These are phyloP conservation scores for Austroboletus eburneus DNA, from an alignment of 768 basidiomycete species.

Conservation along the genomic window DNA sequence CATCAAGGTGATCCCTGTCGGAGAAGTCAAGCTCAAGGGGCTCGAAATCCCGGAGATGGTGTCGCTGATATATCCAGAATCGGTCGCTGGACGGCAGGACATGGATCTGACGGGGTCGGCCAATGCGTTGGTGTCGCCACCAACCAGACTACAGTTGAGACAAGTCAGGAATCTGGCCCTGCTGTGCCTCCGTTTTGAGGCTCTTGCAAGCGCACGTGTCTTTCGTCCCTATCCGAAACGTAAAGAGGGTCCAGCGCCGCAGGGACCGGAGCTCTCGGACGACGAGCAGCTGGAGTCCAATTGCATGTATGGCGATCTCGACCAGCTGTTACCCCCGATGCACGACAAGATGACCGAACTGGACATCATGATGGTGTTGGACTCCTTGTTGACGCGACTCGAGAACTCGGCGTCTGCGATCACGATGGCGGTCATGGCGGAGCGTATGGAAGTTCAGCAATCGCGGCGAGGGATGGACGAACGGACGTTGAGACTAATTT, in stretches of 20 bases:
- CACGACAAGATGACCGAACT: conserved; percentile 64
- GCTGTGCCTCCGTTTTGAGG: conserved; percentile 76
- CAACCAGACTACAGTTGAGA: conserved; percentile 55
- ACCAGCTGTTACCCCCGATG: conserved; percentile 64
- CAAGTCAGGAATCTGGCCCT: conserved; percentile 72
- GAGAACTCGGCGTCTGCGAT: conserved; percentile 59
- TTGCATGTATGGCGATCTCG: conserved; percentile 56
- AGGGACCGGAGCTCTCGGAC: conserved; percentile 13
- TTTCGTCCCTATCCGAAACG: conserved; percentile 45
- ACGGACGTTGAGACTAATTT: conserved; percentile 44
- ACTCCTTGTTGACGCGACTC: conserved; percentile 70
- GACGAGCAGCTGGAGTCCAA: conserved; percentile 27
- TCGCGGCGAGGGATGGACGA: conserved; percentile 41
- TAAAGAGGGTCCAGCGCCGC: conserved; percentile 25
- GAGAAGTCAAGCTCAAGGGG: conserved; percentile 92
- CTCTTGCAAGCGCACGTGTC: conserved; percentile 58
- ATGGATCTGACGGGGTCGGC: conserved; percentile 36
- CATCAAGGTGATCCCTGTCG: conserved; percentile 66
- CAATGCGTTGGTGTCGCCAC: conserved; percentile 5
- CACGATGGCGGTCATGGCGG: conserved; percentile 6
- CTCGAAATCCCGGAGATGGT: conserved; percentile 87
- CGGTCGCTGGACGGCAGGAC: conserved; percentile 67
- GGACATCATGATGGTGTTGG: conserved; percentile 71
- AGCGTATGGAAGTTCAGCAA: conserved; percentile 32
- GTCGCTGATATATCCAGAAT: conserved; percentile 77